Evolutionary conservation across 495 filamentous ascomycete genomes (phyloP).

Genomic region (Aspergillus cristatus): DNA sequence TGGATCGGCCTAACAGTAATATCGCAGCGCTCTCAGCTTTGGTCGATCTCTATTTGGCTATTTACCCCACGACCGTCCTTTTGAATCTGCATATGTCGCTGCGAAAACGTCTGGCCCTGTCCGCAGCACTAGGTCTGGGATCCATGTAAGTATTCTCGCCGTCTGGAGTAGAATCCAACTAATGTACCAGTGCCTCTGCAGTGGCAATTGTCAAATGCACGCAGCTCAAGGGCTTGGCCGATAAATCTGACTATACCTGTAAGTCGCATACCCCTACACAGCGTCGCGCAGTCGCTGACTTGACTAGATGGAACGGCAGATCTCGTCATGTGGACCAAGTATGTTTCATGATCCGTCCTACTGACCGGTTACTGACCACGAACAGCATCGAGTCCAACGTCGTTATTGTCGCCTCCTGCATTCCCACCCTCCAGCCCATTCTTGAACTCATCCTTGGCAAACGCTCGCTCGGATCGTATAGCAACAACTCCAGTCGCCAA

Average conservation of each 20-base stretch:
- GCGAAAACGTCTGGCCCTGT: constrained; percentile 27
- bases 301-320: constrained; percentile 22
- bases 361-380: too few relatives aligned
- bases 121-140: constrained; percentile 26
- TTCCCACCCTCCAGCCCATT: constrained; percentile 32
- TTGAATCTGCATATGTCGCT: constrained; percentile 32
- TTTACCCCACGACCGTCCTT: constrained; percentile 22
- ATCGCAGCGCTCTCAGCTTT: constrained; percentile 23
- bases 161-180: background rate
- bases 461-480: constrained; percentile 18
- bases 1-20: background rate
- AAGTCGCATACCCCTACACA: constrained; percentile 1
- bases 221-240: constrained; percentile 24
- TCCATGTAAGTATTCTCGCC: constrained; percentile 16
- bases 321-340: constrained; percentile 32
- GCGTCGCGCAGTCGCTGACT: constrained; percentile 3
- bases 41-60: constrained; percentile 26
- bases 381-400: constrained; percentile 34
- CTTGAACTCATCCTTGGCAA: constrained; percentile 29
- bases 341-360: constrained; percentile 1
- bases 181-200: constrained; percentile 17
- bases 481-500: constrained; percentile 14
- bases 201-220: constrained; percentile 31
- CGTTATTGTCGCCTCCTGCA: constrained; percentile 34
- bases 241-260: constrained; percentile 29